Base-by-base conservation (phyloP, 2,329 filamentous ascomycete genomes). In the Fusarium albidum region DNA sequence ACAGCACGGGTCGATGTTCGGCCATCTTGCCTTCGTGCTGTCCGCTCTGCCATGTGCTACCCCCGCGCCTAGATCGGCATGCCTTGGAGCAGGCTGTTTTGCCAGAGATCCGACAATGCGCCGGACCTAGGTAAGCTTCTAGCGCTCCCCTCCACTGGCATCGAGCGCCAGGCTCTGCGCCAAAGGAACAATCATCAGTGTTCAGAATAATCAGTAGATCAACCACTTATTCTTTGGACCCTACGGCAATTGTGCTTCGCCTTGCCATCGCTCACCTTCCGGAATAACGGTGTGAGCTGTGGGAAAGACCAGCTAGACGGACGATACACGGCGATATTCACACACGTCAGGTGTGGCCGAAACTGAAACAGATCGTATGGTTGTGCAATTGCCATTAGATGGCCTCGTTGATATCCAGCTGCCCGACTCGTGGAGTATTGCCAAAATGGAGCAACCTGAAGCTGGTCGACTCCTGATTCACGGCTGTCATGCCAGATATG, bases 401-500 rank as follows among this genome's bases (percentile, higher is more conserved):
- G 26, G 45, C 39, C 49, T 55, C 50, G 48, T 35, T 31, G 48
- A 52, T 56, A 55, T 58, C 53, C 35, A 45, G 51, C 45, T 66
- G 52, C 52, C 64, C 59, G 63, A 62, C 54, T 66, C 56, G 60
- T 67, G 53, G 64, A 64, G 57, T 55, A 56, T 55, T 55, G 40
- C 33, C 49, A 57, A 21, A 49, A 53, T 42, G 53, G 59, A 47
- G 29, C 46, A 46, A 54, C 49, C 33, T 55, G 41, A 48, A 49
- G 47, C 43, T 53, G 29, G 49, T 57, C 50, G 51, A 57, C 43
- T 63, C 57, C 52, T 61, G 61, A 55, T 63, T 62, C 64, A 66
- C 49, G 58, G 64, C 54, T 57, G 63, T 66, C 61, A 59, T 61
- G 60, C 54, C 55, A 61, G 64, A 66, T 65, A 59, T 66, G 64